Evolutionary conservation across 176 grass and related monocot species (phyloP), one percentile per base, ranked within the genome.

Genomic region (Rhipidocladum racemiflorum): DNA sequence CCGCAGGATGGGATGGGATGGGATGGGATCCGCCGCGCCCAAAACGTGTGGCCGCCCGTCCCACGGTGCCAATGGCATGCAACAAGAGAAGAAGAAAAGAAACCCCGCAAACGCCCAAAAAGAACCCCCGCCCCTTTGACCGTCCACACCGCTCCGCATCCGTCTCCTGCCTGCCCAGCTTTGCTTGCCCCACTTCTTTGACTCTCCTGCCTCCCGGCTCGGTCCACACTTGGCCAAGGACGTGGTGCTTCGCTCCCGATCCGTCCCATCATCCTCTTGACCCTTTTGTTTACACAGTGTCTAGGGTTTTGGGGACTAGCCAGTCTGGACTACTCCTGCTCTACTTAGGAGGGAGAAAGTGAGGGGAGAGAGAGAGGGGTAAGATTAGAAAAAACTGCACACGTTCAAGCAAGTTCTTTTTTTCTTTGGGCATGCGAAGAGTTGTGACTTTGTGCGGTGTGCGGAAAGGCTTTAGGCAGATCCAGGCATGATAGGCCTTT

Each of bases 191-290:
- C n/a, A 5, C 27, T 25, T 48, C 79, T 87, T 86, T 84, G 83
- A 83, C 86, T 83, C 70, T 14, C 72, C 48, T 75, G 61, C 68
- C 75, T 79, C 89, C 80, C 32, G 23, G 29, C 18, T 66, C 6
- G 8, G 42, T 28, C 24, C 21, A 21, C 8, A 50, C 27, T 29
- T 49, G 24, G n/a, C 12, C n/a, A 8, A 11, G 1, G 1, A 7
- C 12, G 5, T 6, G 25, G 23, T 66, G 63, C 17, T 66, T n/a
- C 4, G 13, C 68, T 46, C 44, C 44, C 30, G 68, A 72, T 51
- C 45, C 45, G 44, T 50, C 69, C 43, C 43, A 9, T 48, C 61
- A 25, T 14, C n/a, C n/a, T 46, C 42, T 45, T 45, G 40, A 16
- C 3, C 23, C 3, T 49, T 28, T 17, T 9, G 24, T 28, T 7